Conservation (phyloP, 2,329 filamentous ascomycete species). For the Fusarium miscanthi region DNA sequence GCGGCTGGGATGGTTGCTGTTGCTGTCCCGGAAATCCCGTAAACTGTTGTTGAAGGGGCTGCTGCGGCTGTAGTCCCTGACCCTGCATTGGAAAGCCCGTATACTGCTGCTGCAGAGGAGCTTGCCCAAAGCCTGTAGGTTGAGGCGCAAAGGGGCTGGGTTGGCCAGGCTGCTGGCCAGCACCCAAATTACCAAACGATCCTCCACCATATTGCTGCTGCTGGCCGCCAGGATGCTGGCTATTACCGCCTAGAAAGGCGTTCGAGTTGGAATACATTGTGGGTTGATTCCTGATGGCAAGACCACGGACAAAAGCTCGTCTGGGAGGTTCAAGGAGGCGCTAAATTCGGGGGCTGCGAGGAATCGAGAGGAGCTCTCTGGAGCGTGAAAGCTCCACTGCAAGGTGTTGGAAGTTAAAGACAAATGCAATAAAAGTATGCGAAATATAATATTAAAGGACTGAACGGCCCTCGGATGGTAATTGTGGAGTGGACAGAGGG, state of each 20-base stretch:
- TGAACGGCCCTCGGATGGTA: conserved; percentile 23
- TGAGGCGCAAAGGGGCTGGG: conserved; percentile 67
- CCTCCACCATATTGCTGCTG: conserved; percentile 61
- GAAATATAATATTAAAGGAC: conserved; percentile 37
- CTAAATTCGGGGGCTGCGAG: conserved; percentile 37
- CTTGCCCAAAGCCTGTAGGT: conserved; percentile 69
- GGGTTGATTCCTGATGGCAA: conserved; percentile 20
- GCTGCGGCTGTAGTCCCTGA: conserved; percentile 65
- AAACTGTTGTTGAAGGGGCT: conserved; percentile 73
- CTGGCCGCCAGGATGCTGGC: conserved; percentile 73
- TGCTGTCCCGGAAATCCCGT: conserved; percentile 69
- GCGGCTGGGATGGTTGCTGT: conserved; percentile 50
- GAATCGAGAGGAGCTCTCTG: conserved; percentile 1
- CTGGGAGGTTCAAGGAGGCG: conserved; percentile 20
- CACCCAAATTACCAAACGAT: conserved; percentile 58
- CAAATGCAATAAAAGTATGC: conserved; percentile 28
- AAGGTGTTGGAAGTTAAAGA: background rate
- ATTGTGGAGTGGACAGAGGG: conserved; percentile 20
- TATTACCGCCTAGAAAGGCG: conserved; percentile 83
- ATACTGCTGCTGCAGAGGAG: conserved; percentile 65
- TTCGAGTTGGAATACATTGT: conserved; percentile 92
- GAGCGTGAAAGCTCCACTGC: conserved; percentile 23
- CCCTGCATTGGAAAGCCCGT: conserved; percentile 69
- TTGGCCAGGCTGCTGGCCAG: conserved; percentile 58
- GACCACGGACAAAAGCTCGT: conserved; percentile 32